Conservation (phyloP, 2,329 filamentous ascomycete genomes). For the Claviceps fusiformis region DNA sequence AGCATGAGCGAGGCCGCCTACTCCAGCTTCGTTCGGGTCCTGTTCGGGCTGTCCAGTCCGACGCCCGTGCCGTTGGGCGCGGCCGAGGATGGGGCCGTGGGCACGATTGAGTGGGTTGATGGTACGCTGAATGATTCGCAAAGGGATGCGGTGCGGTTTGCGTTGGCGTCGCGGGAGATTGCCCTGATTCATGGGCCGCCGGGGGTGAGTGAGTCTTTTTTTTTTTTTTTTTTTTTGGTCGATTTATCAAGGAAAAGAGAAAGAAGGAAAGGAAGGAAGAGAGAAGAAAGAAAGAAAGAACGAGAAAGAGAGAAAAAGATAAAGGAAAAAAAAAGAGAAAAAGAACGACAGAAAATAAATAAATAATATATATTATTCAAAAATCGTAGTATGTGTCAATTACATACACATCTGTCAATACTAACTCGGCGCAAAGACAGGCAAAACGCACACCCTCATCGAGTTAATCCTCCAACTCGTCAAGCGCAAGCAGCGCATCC, state of each 20-base stretch:
- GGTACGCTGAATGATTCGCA: constrained; percentile 50
- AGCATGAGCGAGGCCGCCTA: constrained; percentile 45
- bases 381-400: no score
- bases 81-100: constrained; percentile 26
- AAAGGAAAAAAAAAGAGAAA: not conserved
- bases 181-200: constrained; percentile 90
- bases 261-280: not conserved
- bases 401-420: no score
- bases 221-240: no score
- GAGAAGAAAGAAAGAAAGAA: not conserved
- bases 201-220: constrained; percentile 34
- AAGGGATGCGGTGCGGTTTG: constrained; percentile 64
- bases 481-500: constrained; percentile 55
- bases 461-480: constrained; percentile 89
- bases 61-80: constrained; percentile 32
- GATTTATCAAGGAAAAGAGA: not conserved
- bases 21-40: constrained; percentile 44
- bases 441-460: constrained; percentile 92
- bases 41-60: constrained; percentile 46
- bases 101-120: constrained; percentile 45
- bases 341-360: not conserved
- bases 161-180: constrained; percentile 66
- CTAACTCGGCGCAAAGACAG: constrained; percentile 40
- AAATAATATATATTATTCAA: no score
- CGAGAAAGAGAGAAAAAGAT: not conserved